Evolutionary conservation across 768 basidiomycete genomes (phyloP).

Genomic region (Nidularia sp.): DNA sequence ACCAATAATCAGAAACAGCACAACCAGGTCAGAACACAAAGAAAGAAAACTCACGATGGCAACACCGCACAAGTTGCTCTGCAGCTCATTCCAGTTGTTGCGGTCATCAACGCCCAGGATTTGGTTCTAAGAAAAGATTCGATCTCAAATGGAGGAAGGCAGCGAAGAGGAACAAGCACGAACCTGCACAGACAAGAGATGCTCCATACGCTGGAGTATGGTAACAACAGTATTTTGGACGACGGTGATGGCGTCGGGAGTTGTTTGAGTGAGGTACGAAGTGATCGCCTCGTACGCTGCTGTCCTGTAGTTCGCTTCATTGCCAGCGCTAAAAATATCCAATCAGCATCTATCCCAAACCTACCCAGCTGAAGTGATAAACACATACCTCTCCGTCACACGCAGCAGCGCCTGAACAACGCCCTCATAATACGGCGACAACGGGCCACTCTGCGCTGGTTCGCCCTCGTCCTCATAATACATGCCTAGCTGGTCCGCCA

Average conservation of each 20-base stretch:
- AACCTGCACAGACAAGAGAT: constrained; percentile 79
- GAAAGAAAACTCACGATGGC: constrained; percentile 58
- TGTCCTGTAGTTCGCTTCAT: constrained; percentile 91
- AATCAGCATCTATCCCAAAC: constrained; percentile 6
- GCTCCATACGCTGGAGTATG: constrained; percentile 88
- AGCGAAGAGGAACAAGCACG: constrained; percentile 10
- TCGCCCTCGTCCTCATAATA: constrained; percentile 64
- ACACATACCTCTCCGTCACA: constrained; percentile 78
- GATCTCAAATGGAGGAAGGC: background rate
- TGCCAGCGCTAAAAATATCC: constrained; percentile 49
- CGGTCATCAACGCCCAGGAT: constrained; percentile 93
- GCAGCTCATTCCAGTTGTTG: constrained; percentile 98
- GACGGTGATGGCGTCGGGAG: constrained; percentile 72
- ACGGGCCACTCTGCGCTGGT: constrained; percentile 48
- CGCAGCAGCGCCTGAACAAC: constrained; percentile 80
- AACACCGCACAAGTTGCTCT: constrained; percentile 91
- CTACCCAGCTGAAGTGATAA: background rate
- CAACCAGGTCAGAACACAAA: background rate
- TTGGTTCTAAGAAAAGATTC: constrained; percentile 58
- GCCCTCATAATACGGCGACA: constrained; percentile 88
- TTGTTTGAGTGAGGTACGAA: constrained; percentile 77
- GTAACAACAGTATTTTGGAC: constrained; percentile 81
- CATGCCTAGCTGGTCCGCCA: constrained; percentile 81
- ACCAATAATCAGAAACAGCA: constrained; percentile 2
- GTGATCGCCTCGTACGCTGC: constrained; percentile 96